These are phyloP conservation scores for Blastobotrys illinoisensis DNA, from an alignment of 1,139 yeast species.

Conservation along the genomic window DNA sequence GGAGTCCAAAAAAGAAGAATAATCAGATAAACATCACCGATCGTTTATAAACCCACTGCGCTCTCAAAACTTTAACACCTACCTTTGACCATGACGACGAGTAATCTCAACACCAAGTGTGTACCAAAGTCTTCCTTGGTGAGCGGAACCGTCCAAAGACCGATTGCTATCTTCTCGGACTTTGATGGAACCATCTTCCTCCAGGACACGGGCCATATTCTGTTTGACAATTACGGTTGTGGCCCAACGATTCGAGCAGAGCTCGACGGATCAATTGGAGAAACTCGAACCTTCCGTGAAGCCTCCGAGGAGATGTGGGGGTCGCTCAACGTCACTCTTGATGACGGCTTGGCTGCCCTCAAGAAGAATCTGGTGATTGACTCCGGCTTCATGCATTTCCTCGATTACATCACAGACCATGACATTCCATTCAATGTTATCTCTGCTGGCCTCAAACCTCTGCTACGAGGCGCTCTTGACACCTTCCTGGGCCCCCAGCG, in stretches of 20 bases:
- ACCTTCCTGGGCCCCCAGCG: constrained; percentile 54
- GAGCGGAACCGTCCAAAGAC: constrained; percentile 1
- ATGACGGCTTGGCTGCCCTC: constrained; percentile 52
- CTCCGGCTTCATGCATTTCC: constrained; percentile 53
- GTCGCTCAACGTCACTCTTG: constrained; percentile 39
- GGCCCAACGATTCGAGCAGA: constrained; percentile 36
- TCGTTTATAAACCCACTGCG: not conserved
- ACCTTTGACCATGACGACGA: not conserved
- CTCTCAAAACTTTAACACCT: too few species aligned
- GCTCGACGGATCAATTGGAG: constrained; percentile 37
- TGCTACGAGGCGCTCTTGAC: constrained; percentile 53
- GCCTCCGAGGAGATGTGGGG: constrained; percentile 44
- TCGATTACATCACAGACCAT: constrained; percentile 46
- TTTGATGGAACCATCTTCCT: constrained; percentile 43
- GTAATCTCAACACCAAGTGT: not conserved
- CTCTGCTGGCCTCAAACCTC: constrained; percentile 63
- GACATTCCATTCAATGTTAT: constrained; percentile 57
- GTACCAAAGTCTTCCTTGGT: constrained; percentile 7
- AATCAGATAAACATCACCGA: too few species aligned
- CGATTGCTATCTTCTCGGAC: constrained; percentile 25
- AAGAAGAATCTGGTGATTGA: constrained; percentile 51
- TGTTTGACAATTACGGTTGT: constrained; percentile 41
- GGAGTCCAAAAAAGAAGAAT: not conserved
- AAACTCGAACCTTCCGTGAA: constrained; percentile 35
- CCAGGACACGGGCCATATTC: constrained; percentile 43